A percentile compares a stretch with the other conserved stretches of the same genome.
These are phyloP conservation scores for Colletotrichum limetticola DNA, from an alignment of 2,329 filamentous ascomycete genomes.

Conservation along the genomic window DNA sequence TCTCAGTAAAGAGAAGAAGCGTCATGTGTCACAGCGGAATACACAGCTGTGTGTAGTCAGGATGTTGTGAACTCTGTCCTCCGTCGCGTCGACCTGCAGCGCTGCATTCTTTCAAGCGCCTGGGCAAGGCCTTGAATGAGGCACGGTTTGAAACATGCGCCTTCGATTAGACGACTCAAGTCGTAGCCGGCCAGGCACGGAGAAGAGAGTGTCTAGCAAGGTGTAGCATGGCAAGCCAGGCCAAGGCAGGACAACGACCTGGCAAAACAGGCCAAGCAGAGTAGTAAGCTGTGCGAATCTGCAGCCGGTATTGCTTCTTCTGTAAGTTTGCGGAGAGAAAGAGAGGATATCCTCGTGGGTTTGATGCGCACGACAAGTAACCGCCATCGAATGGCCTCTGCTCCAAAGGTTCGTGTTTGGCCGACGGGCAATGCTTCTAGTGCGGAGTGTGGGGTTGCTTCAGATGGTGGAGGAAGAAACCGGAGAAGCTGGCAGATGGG, in stretches of 20 bases:
- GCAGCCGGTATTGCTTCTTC: neutral
- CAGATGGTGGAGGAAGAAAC: slow-evolving; percentile 29
- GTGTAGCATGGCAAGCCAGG: neutral
- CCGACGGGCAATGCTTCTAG: slow-evolving; percentile 11
- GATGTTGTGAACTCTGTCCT: slow-evolving; percentile 13
- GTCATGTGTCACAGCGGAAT: neutral
- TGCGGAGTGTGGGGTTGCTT: slow-evolving; percentile 19
- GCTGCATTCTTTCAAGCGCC: neutral
- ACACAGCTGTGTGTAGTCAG: neutral
- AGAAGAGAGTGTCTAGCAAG: slow-evolving; percentile 6
- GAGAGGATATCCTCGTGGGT: slow-evolving; percentile 9
- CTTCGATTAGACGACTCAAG: slow-evolving; percentile 20
- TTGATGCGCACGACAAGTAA: slow-evolving; percentile 25
- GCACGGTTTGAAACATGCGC: slow-evolving; percentile 27
- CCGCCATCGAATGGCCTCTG: slow-evolving; percentile 3
- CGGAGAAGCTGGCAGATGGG: slow-evolving; percentile 8
- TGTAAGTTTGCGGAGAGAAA: neutral
- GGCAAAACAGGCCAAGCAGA: neutral
- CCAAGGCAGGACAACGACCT: neutral
- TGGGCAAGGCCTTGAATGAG: slow-evolving; percentile 6
- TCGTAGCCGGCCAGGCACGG: neutral
- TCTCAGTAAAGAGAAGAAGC: neutral
- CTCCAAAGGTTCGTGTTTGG: slow-evolving; percentile 15
- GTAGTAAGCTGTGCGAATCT: neutral
- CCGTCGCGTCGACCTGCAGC: slow-evolving; percentile 16